These are phyloP conservation scores for Leucoagaricus sp. DNA, from an alignment of 1,284 basidiomycete genomes.

Conservation along the genomic window DNA sequence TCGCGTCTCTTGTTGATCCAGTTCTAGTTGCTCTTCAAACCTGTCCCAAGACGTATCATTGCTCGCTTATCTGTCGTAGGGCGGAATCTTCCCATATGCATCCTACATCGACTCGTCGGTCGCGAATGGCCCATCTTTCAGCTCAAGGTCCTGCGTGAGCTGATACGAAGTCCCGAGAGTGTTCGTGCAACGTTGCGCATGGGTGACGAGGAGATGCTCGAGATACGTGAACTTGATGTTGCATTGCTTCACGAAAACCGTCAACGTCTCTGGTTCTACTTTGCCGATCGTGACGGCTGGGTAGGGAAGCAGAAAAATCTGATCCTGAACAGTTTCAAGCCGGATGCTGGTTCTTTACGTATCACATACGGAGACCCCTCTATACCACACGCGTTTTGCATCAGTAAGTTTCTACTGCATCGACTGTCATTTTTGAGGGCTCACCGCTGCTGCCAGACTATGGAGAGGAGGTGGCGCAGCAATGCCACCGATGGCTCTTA, in stretches of 20 bases:
- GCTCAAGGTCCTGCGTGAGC: conserved; percentile 43
- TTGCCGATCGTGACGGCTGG: conserved; percentile 59
- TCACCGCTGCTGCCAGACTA: conserved; percentile 44
- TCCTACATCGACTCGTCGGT: conserved; percentile 35
- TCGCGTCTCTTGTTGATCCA: neutral
- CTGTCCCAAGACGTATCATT: conserved; percentile 41
- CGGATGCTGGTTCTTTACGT: conserved; percentile 32
- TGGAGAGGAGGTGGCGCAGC: conserved; percentile 45
- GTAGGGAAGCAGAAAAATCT: conserved; percentile 50
- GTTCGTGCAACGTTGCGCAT: conserved; percentile 53
- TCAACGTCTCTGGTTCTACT: conserved; percentile 51
- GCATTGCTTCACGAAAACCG: conserved; percentile 39
- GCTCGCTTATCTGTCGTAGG: conserved; percentile 32
- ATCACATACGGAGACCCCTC: conserved; percentile 44
- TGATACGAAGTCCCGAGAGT: conserved; percentile 47
- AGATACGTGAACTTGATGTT: conserved; percentile 49
- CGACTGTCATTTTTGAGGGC: neutral
- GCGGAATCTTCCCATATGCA: conserved; percentile 25
- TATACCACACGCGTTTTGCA: conserved; percentile 66
- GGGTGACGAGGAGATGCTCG: conserved; percentile 64
- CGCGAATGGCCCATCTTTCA: conserved; percentile 49
- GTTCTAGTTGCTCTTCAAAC: conserved; percentile 50
- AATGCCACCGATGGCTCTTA: conserved; percentile 50
- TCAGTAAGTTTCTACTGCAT: conserved; percentile 43
- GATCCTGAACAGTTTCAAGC: conserved; percentile 39